Evolutionary conservation across 1,284 basidiomycete genomes (phyloP), one percentile per base, ranked within the genome.

Genomic region (Neonothopanus nambi): DNA sequence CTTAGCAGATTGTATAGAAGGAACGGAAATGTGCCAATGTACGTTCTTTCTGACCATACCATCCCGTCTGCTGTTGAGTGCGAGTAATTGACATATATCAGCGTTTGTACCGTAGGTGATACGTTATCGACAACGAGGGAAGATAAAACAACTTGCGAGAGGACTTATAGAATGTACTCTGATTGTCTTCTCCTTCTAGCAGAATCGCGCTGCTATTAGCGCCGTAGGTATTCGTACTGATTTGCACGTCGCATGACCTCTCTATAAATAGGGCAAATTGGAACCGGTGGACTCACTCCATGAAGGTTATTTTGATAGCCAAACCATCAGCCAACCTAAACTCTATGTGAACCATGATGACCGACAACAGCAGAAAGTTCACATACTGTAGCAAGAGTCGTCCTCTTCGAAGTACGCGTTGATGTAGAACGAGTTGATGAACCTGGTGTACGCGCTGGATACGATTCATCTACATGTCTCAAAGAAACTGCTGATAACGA

Each of bases 271-370:
- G 24, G 15, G 5, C 11, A 36, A 37, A 36, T 30, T 57, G 46
- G 57, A 48, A n/a, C 39, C 37, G 13, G 39, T 17, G 20, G n/a
- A 58, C 66, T 60, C 54, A 70, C 68, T 61, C 78, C 77, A 84
- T 20, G 70, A 70, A 26, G 76, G 72, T 20, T 82, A 80, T 48
- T 74, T 74, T 5, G 81, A 78, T 1, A 87, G 67, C 84, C 84
- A 86, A 21, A 77, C 65, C 73, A 84, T 78, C 65, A 86, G 75
- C 84, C 84, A 85, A 48, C 76, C 80, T 80, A n/a, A 52, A 41
- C 24, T 45, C 11, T 26, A 26, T 5, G 36, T 36, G 37, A 41
- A 58, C 33, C 21, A 57, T 52, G n/a, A 24, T 21, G 21, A 24
- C 39, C 48, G 37, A 45, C 30, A 42, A 45, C 35, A 8, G n/a